A percentile compares a stretch with the other conserved stretches of the same genome.
These are phyloP conservation scores for Pseudogymnoascus sp. DNA, from an alignment of 2,329 filamentous ascomycete genomes.

Conservation along the genomic window DNA sequence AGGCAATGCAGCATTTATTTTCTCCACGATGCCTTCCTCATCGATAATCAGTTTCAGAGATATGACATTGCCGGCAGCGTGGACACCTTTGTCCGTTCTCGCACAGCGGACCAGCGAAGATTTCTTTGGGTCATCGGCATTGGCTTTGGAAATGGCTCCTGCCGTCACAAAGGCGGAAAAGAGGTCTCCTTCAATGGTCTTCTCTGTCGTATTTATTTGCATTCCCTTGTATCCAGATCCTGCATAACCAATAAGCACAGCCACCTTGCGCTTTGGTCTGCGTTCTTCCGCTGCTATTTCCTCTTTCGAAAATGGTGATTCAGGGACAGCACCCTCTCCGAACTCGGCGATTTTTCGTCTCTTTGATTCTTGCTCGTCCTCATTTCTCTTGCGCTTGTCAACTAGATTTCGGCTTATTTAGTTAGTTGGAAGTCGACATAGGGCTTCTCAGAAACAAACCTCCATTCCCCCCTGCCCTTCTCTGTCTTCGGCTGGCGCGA, in stretches of 20 bases:
- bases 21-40: conserved; percentile 76
- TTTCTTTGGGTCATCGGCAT: conserved; percentile 94
- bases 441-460: conserved; percentile 39
- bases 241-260: conserved; percentile 89
- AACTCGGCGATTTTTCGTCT: conserved; percentile 43
- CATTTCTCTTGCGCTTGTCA: conserved; percentile 45
- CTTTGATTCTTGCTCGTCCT: conserved; percentile 45
- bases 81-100: conserved; percentile 93
- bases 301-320: conserved; percentile 55
- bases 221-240: conserved; percentile 96
- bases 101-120: conserved; percentile 90
- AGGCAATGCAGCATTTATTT: conserved; percentile 80
- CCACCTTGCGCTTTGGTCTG: conserved; percentile 90
- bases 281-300: conserved; percentile 84
- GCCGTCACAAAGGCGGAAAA: conserved; percentile 88
- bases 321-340: conserved; percentile 30
- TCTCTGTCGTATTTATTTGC: conserved; percentile 76
- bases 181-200: conserved; percentile 92
- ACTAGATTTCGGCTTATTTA: conserved; percentile 41
- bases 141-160: conserved; percentile 91
- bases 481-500: conserved; percentile 52
- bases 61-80: conserved; percentile 91
- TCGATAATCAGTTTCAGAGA: conserved; percentile 94
- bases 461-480: conserved; percentile 58
- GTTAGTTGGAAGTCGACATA: conserved; percentile 35